Base-by-base conservation (phyloP, 768 basidiomycete genomes). In the Termitomyces sp. region DNA sequence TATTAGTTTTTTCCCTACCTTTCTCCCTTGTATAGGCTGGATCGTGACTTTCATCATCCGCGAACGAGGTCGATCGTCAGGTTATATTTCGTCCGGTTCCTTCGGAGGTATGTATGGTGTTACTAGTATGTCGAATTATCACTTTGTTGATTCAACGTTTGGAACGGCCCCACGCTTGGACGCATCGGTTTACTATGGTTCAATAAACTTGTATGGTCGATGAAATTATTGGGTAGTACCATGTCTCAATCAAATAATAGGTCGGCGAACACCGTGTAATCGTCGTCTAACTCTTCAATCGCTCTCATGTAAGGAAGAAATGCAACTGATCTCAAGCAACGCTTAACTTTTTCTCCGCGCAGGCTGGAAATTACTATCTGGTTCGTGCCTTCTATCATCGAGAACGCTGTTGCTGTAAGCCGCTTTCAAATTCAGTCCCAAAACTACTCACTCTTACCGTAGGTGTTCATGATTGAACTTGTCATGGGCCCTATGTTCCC, bases 341-440 rank as follows among this genome's bases (percentile, higher is more conserved):
- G 51, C 15, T 26, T 16, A 34, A 4, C 9, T n/a, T 33, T n/a
- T 36, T 36, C 20, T 29, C 6, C 1, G 75, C 77, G 33, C 31
- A 44, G 79, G 13, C 72, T 85, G 33, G 76, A 85, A 63, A 54
- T 84, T 22, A 63, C 85, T 3, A 73, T 91, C 39, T 92, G 89
- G 88, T 74, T 85, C 22, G 80, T 84, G 0, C 85, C 85, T 18
- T 85, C 82, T 4, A 71, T 90, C 16, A 72, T 87, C 10, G 85
- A 81, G 2, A 78, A 81, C 61, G 88, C 81, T 3, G 74, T 89
- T 6, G 82, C 84, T 0, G 77, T 90, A 62, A 52, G 63, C 59
- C 36, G 20, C 20, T 42, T 20, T 22, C 18, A 26, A 37, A 20
- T 46, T 22, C 3, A 15, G 2, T 28, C 12, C 5, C 13, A 3